Evolutionary conservation across 208 protist genomes (phyloP).

Genomic region (Leishmania martiniquensis): DNA sequence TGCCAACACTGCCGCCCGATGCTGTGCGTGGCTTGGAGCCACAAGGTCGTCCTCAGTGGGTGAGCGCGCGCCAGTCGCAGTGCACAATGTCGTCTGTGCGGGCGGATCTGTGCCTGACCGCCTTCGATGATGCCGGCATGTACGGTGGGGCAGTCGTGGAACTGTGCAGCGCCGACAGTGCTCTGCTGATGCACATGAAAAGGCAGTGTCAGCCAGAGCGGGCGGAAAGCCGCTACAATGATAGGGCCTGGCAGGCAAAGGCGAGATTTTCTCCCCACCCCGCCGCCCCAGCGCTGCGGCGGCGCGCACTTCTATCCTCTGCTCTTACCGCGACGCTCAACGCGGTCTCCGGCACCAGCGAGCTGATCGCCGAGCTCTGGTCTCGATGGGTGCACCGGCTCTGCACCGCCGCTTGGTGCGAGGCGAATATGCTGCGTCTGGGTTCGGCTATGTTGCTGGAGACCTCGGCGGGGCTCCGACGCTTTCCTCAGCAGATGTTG

Average conservation of each 20-base stretch:
- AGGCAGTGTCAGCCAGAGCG: slow-evolving; percentile 17
- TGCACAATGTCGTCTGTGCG: background rate
- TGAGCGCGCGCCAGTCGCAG: background rate
- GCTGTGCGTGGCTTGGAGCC: slow-evolving; percentile 1
- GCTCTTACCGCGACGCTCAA: slow-evolving; percentile 6
- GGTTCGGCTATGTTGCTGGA: background rate
- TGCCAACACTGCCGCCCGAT: slow-evolving; percentile 26
- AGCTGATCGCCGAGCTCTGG: slow-evolving; percentile 20
- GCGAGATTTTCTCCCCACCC: background rate
- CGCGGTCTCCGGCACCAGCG: slow-evolving; percentile 4
- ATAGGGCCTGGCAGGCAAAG: background rate
- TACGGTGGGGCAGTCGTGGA: slow-evolving; percentile 34
- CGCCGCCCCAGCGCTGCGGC: background rate
- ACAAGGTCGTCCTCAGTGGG: background rate
- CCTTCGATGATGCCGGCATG: slow-evolving; percentile 37
- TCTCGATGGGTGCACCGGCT: slow-evolving; percentile 20
- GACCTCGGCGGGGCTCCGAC: background rate
- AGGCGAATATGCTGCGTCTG: background rate
- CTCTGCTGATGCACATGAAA: slow-evolving; percentile 10
- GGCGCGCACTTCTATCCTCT: background rate
- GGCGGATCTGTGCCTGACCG: slow-evolving; percentile 28
- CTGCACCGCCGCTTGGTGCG: slow-evolving; percentile 5
- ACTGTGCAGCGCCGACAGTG: slow-evolving; percentile 15
- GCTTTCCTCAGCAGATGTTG: background rate
- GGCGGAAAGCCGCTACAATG: background rate